phyloP scores from a whole-genome alignment of 345 rosid genomes.

The Gossypium thurberi region DNA sequence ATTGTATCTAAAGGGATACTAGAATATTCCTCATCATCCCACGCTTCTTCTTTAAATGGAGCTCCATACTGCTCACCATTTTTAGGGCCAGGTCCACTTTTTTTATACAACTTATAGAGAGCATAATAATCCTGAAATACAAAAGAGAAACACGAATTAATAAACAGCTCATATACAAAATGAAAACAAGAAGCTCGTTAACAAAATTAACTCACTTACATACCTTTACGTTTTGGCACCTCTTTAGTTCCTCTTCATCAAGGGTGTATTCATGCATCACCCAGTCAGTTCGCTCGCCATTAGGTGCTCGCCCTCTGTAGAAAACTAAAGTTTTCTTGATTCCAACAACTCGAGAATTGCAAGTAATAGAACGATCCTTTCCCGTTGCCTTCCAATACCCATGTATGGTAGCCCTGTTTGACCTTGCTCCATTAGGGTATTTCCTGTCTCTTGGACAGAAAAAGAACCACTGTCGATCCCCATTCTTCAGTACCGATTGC shows the following conservation, averaged over 20 bases:
- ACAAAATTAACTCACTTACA: not conserved
- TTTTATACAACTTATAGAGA: constrained; percentile 74
- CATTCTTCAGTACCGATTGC: constrained; percentile 56
- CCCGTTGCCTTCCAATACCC: constrained; percentile 97
- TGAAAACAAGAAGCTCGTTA: not conserved
- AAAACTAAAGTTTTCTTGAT: constrained; percentile 82
- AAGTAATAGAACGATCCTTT: constrained; percentile 54
- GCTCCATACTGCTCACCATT: constrained; percentile 98
- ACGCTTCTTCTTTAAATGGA: constrained; percentile 80
- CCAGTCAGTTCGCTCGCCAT: constrained; percentile 83
- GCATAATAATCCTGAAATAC: constrained; percentile 55
- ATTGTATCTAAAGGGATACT: constrained; percentile 15
- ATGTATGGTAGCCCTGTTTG: constrained; percentile 61
- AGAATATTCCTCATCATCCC: constrained; percentile 51
- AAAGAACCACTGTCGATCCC: constrained; percentile 93
- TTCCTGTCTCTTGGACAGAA: constrained; percentile 78
- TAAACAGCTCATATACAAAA: not conserved
- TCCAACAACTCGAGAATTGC: constrained; percentile 56
- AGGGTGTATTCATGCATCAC: constrained; percentile 91
- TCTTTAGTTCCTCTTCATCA: constrained; percentile 67
- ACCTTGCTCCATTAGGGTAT: constrained; percentile 86
- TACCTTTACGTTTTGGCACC: constrained; percentile 64
- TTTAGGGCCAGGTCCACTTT: constrained; percentile 95
- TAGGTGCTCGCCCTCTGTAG: constrained; percentile 78
- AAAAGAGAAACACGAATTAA: not conserved